Evolutionary conservation across 2,329 filamentous ascomycete genomes (phyloP), one percentile per base, ranked within the genome.

Genomic region (Colletotrichum aenigma): DNA sequence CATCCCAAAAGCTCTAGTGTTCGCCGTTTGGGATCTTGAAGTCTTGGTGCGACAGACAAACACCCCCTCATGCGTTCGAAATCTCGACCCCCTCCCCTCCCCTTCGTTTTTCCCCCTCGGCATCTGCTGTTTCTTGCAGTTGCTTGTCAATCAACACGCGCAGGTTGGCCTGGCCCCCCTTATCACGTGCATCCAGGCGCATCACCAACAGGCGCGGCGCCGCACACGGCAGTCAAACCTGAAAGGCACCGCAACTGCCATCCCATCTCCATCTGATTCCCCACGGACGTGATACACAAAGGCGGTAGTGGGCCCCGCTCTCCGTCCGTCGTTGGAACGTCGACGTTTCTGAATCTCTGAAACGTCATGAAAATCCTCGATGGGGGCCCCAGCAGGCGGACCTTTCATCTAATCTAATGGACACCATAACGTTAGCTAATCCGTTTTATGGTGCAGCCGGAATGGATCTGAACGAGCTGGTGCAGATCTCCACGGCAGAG

Each of bases 401-500:
- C 21, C 61, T 43, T 43, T 64, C 61, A 64, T 43, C 61, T 64
- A 64, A 64, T 64, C 32, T 64, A 38, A 38, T 64, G 61, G 61
- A 38, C n/a, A 26, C 18, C 15, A 34, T 24, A 61, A 26, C 55
- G 38, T 48, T 62, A 24, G 64, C 73, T 74, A 76, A 76, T 65
- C 65, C 61, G 70, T 68, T 73, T 36, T 38, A 24, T 70, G 74
- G 28, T 66, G 61, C 66, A 74, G 77, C 78, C 66, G 77, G 76
- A 38, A 76, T 78, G 73, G 77, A 79, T 68, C 75, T 80, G 69
- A 76, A 77, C 66, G 78, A 78, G 66, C 71, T 79, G 56, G 70
- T 77, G 62, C 76, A 77, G 64, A 76, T 77, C 73, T 77, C 76
- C 36, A 79, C 75, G 74, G 77, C 80, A 15, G 80, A 79, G 64